Evolutionary conservation across 345 rosid species (phyloP).

Genomic region (Sisymbrium irio): DNA sequence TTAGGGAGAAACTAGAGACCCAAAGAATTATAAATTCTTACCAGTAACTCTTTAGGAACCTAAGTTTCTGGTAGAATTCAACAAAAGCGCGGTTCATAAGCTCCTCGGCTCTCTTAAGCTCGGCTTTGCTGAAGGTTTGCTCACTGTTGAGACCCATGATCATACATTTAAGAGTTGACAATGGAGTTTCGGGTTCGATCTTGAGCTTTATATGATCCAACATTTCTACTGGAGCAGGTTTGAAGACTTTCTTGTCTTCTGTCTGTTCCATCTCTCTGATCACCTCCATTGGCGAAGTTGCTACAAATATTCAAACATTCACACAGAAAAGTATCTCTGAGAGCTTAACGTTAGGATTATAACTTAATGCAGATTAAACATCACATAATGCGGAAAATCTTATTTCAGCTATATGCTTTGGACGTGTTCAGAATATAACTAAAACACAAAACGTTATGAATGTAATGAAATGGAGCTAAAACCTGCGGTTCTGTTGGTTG

Average conservation of each 20-base stretch:
- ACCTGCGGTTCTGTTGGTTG: slow-evolving; percentile 21
- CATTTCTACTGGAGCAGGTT: slow-evolving; percentile 46
- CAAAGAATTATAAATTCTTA: slow-evolving; percentile 17
- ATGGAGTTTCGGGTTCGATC: slow-evolving; percentile 56
- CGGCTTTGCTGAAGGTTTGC: slow-evolving; percentile 45
- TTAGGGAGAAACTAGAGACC: background rate
- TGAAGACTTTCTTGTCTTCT: slow-evolving; percentile 13
- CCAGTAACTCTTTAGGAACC: slow-evolving; percentile 57
- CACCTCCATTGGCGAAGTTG: slow-evolving; percentile 24
- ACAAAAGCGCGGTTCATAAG: slow-evolving; percentile 48
- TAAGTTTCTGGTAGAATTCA: slow-evolving; percentile 68
- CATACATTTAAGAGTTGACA: slow-evolving; percentile 53
- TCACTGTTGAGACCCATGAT: slow-evolving; percentile 52
- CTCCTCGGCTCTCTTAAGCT: slow-evolving; percentile 58
- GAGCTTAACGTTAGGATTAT: background rate
- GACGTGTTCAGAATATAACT: no score
- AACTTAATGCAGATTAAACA: background rate
- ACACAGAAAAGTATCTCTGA: background rate
- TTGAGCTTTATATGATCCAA: slow-evolving; percentile 63
- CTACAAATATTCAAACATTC: slow-evolving; percentile 13
- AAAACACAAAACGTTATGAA: no score
- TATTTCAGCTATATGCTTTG: no score
- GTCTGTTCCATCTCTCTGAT: slow-evolving; percentile 16
- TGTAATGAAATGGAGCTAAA: background rate
- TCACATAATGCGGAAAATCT: background rate